A percentile compares a stretch with the other conserved stretches of the same genome.
Conservation (phyloP, 768 basidiomycete genomes). For the Russula griseocarnosa region DNA sequence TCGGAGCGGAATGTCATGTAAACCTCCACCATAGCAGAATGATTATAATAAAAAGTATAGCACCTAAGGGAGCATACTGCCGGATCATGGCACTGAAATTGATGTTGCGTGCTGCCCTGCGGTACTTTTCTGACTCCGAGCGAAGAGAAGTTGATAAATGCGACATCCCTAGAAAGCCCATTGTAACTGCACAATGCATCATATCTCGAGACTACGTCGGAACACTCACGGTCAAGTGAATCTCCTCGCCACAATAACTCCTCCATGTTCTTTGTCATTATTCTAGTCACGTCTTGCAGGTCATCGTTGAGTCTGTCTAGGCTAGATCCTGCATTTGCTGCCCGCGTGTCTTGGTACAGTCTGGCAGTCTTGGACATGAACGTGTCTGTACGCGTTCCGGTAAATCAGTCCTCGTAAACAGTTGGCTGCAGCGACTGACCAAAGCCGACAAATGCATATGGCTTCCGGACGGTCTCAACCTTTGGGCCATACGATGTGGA, state of each 20-base stretch:
- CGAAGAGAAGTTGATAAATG: slow-evolving; percentile 90
- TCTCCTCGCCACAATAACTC: slow-evolving; percentile 98
- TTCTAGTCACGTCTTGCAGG: slow-evolving; percentile 93
- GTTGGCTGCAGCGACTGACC: slow-evolving; percentile 49
- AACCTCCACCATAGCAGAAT: slow-evolving; percentile 79
- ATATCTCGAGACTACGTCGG: not conserved
- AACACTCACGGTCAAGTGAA: slow-evolving; percentile 80
- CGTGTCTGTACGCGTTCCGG: slow-evolving; percentile 59
- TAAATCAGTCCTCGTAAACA: slow-evolving; percentile 3
- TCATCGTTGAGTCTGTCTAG: slow-evolving; percentile 93
- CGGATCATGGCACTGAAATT: slow-evolving; percentile 91
- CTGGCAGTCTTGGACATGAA: slow-evolving; percentile 98
- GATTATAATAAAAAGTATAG: slow-evolving; percentile 72
- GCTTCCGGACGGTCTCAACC: slow-evolving; percentile 87
- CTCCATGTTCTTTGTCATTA: slow-evolving; percentile 99
- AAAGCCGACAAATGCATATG: slow-evolving; percentile 99
- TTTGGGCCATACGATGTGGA: slow-evolving; percentile 87
- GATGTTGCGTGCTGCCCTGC: slow-evolving; percentile 91
- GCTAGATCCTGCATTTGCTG: slow-evolving; percentile 64
- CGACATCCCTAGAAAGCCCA: slow-evolving; percentile 75
- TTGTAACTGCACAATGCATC: not conserved
- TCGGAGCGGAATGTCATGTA: slow-evolving; percentile 36
- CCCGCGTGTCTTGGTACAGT: slow-evolving; percentile 90
- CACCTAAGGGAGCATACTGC: slow-evolving; percentile 92
- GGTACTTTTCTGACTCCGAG: slow-evolving; percentile 96